phyloP scores from a whole-genome alignment of 2,329 filamentous ascomycete genomes.

The Xylariomycetidae sp. region DNA sequence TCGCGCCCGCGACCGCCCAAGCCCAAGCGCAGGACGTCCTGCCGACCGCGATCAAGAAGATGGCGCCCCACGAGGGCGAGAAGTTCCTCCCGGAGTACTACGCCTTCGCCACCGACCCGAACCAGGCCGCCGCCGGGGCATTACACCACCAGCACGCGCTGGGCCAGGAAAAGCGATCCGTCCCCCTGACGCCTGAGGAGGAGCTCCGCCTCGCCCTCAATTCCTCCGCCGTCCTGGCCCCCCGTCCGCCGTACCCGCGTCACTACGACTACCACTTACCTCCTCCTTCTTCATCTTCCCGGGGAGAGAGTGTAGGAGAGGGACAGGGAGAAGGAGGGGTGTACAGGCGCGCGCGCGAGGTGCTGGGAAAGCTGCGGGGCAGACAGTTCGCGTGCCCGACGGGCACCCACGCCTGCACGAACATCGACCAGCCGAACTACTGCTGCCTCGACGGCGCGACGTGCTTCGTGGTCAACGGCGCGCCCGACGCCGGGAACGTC shows the following conservation, averaged over 20 bases:
- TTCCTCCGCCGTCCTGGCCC: constrained; percentile 31
- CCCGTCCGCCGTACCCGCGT: constrained; percentile 47
- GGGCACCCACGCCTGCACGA: constrained; percentile 60
- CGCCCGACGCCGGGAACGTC: constrained; percentile 56
- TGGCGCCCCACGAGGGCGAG: constrained; percentile 64
- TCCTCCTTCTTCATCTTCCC: too few species aligned
- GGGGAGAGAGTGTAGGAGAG: too few species aligned
- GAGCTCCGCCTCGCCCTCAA: constrained; percentile 25
- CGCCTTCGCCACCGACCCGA: constrained; percentile 36
- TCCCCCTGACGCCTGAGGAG: constrained; percentile 18
- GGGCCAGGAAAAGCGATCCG: too few species aligned
- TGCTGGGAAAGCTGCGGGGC: constrained; percentile 44
- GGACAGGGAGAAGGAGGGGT: constrained; percentile 12
- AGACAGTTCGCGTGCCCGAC: constrained; percentile 62
- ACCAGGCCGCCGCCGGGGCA: too few species aligned
- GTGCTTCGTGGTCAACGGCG: constrained; percentile 61
- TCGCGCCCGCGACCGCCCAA: constrained; percentile 24
- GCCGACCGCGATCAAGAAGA: constrained; percentile 66
- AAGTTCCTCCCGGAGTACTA: constrained; percentile 71
- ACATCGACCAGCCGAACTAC: constrained; percentile 62
- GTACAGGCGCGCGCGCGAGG: constrained; percentile 41
- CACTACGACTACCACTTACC: constrained; percentile 37
- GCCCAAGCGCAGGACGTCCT: constrained; percentile 12
- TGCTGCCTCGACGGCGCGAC: constrained; percentile 65
- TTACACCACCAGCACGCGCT: background rate